Percentiles rank a stretch among this genome's conserved stretches.
phyloP scores from a whole-genome alignment of 306 rosid species.

The Cucurbita pepo region DNA sequence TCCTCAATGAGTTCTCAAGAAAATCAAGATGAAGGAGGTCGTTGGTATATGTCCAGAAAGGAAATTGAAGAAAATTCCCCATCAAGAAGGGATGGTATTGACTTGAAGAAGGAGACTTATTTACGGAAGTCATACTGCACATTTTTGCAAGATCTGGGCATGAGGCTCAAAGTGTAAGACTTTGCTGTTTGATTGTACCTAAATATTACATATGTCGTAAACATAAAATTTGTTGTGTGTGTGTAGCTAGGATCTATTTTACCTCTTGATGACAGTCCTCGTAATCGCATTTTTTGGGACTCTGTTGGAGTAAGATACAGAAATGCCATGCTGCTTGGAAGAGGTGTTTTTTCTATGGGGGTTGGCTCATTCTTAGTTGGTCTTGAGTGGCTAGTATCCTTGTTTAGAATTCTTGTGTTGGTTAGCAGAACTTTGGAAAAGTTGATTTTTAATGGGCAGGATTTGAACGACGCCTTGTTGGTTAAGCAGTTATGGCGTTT shows the following conservation, averaged over 20 bases:
- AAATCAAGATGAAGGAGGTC: constrained; percentile 27
- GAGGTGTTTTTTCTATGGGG: background rate
- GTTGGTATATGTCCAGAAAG: constrained; percentile 70
- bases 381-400: background rate
- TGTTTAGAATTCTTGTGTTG: background rate
- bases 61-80: constrained; percentile 89
- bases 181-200: background rate
- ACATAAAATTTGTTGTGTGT: background rate
- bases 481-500: too few relatives aligned
- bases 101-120: constrained; percentile 84
- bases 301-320: background rate
- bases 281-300: background rate
- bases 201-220: background rate
- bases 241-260: background rate
- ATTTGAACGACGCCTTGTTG: background rate
- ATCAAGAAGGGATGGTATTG: constrained; percentile 74
- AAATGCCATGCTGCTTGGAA: background rate
- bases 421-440: background rate
- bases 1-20: constrained; percentile 21
- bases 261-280: background rate
- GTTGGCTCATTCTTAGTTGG: background rate
- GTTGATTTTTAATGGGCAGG: background rate
- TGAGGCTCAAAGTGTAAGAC: constrained; percentile 95
- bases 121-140: constrained; percentile 91
- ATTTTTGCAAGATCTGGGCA: constrained; percentile 89